These are phyloP conservation scores for Symmetrospora coprosmae DNA, from an alignment of 768 basidiomycete genomes.

Conservation along the genomic window DNA sequence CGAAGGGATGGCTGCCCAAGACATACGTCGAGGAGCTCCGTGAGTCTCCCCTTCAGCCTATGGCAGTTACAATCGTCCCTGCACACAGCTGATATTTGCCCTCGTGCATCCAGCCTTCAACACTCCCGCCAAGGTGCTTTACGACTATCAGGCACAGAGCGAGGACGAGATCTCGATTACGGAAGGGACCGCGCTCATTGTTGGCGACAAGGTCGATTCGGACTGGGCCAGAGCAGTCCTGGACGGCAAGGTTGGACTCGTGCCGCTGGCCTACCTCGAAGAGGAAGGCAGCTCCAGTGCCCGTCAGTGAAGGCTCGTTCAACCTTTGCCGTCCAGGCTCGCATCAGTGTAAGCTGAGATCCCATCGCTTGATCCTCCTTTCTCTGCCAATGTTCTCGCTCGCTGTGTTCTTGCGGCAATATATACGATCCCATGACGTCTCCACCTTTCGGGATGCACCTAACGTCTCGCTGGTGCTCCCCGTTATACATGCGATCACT, in stretches of 20 bases:
- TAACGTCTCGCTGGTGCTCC: no score
- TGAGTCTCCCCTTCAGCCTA: constrained; percentile 39
- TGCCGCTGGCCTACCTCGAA: constrained; percentile 83
- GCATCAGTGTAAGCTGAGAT: no score
- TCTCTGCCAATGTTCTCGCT: no score
- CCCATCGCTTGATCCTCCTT: no score
- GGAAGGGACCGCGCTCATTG: constrained; percentile 61
- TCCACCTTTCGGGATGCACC: no score
- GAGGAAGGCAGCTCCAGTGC: constrained; percentile 88
- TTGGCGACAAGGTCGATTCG: constrained; percentile 67
- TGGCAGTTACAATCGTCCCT: neutral
- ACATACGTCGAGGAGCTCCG: constrained; percentile 68
- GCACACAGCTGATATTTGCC: neutral
- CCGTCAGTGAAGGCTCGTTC: no score
- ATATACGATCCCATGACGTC: no score
- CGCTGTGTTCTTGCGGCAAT: no score
- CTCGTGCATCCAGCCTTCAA: neutral
- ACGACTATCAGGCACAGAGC: constrained; percentile 55
- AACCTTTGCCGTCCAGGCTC: no score
- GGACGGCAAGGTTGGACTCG: constrained; percentile 70
- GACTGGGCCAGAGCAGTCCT: constrained; percentile 97
- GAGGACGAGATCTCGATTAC: constrained; percentile 71
- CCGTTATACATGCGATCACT: no score
- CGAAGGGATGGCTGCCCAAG: constrained; percentile 75
- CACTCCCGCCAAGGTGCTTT: constrained; percentile 55